Evolutionary conservation across 1,139 yeast species (phyloP).

Genomic region (Wickerhamomyces sp.): DNA sequence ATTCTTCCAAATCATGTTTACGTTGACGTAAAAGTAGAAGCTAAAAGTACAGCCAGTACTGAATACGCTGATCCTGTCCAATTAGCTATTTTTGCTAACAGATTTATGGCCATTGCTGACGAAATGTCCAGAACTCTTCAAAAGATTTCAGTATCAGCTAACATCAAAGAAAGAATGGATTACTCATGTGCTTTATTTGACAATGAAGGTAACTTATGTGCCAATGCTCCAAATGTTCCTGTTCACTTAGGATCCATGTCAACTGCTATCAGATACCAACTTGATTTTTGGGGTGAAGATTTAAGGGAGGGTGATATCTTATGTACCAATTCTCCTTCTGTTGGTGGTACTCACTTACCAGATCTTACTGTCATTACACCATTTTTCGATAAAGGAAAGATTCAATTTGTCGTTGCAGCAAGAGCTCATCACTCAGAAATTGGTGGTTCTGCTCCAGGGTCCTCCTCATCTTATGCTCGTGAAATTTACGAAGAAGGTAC

Average conservation of each 20-base stretch:
- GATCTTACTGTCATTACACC: constrained; percentile 79
- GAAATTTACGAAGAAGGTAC: constrained; percentile 65
- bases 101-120: constrained; percentile 63
- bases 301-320: constrained; percentile 53
- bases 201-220: constrained; percentile 50
- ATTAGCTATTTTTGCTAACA: constrained; percentile 54
- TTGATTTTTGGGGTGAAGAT: constrained; percentile 46
- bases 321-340: constrained; percentile 54
- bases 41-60: constrained; percentile 26
- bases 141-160: constrained; percentile 57
- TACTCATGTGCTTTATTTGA: constrained; percentile 62
- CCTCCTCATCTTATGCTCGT: constrained; percentile 60
- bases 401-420: constrained; percentile 59
- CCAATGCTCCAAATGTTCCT: constrained; percentile 64
- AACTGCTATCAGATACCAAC: constrained; percentile 51
- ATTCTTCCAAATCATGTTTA: constrained; percentile 36
- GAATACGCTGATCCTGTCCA: constrained; percentile 49
- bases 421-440: constrained; percentile 69
- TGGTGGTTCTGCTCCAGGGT: constrained; percentile 64
- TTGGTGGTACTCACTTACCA: constrained; percentile 64
- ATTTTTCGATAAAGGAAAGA: constrained; percentile 40
- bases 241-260: constrained; percentile 64
- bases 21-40: constrained; percentile 27
- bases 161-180: constrained; percentile 57
- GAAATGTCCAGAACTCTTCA: constrained; percentile 63